These are phyloP conservation scores for Fusarium sp. DNA, from an alignment of 2,329 filamentous ascomycete genomes.

Conservation along the genomic window DNA sequence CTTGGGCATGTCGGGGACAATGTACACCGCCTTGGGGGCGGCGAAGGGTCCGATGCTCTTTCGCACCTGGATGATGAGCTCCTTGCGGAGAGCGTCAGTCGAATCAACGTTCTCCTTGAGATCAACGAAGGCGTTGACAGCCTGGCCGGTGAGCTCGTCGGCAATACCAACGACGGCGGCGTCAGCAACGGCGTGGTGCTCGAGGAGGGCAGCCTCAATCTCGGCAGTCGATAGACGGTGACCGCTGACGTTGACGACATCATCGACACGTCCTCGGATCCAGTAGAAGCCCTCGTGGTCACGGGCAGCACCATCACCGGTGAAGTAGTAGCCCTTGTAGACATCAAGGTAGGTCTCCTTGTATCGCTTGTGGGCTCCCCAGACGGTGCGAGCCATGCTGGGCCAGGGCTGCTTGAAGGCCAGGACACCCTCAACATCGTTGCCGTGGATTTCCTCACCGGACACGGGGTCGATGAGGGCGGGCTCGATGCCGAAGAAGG, in stretches of 20 bases:
- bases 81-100: conserved; percentile 87
- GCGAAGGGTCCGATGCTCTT: conserved; percentile 98
- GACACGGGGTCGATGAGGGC: conserved; percentile 97
- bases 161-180: conserved; percentile 93
- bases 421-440: conserved; percentile 96
- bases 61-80: conserved; percentile 92
- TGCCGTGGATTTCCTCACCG: conserved; percentile 91
- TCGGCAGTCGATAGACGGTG: conserved; percentile 97
- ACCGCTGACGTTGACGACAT: conserved; percentile 97
- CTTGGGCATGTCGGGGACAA: conserved; percentile 95
- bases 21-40: conserved; percentile 91
- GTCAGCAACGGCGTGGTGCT: conserved; percentile 90
- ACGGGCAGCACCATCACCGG: conserved; percentile 92
- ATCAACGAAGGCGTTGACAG: conserved; percentile 95
- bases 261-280: conserved; percentile 98
- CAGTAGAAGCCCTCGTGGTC: conserved; percentile 99
- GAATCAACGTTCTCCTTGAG: conserved; percentile 87
- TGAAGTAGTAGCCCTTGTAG: conserved; percentile 98
- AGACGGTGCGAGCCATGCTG: conserved; percentile 97
- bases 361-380: conserved; percentile 97
- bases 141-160: conserved; percentile 96
- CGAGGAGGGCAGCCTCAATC: conserved; percentile 95
- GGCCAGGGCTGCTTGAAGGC: conserved; percentile 99
- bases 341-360: conserved; percentile 99
- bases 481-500: conserved; percentile 98